Evolutionary conservation across 2,329 filamentous ascomycete species (phyloP), one percentile per base, ranked within the genome.

Genomic region (Colletotrichum filicis): DNA sequence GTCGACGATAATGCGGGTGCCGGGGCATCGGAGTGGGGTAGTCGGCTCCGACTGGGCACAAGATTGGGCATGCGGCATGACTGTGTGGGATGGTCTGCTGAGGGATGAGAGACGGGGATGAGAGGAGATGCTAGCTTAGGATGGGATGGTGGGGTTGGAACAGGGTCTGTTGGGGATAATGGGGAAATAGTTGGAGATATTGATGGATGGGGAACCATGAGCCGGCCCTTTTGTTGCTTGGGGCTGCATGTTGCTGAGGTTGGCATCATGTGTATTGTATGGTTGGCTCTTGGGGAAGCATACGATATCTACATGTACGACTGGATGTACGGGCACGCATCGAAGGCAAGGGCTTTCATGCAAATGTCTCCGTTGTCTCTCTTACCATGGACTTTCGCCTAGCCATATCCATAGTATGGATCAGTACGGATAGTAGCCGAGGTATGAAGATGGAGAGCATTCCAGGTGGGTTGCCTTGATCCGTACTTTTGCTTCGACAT

Each of bases 11-110:
- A 70, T 37, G 60, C 59, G 60, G 56, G 55, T 64, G 56, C 57
- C 35, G 55, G 60, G 66, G 35, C n/a, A 49, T 71, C 71, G 49
- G 30, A 16, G 71, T 66, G 71, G 71, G 60, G 66, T 53, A 61
- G 49, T 61, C 66, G 46, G 67, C 61, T 62, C 60, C 56, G 67
- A 46, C 49, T 57, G 56, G 56, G 30, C 26, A 61, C 12, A 56
- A 55, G 63, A 67, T 49, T 28, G 46, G 42, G 8, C 19, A n/a
- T n/a, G 6, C 16, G 16, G 42, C 19, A n/a, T n/a, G 42, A 49
- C 19, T 56, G 56, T 49, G 59, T 35, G 22, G 16, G 14, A 30
- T 37, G 37, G 26, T 28, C 35, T 49, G 37, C 22, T 61, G 42
- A 49, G 28, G 22, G 28, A 42, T 42, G 37, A 2, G 32, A 1